Percentiles rank a stretch among this genome's conserved stretches.
These are phyloP conservation scores for Jackrogersella minutella DNA, from an alignment of 495 filamentous ascomycete species.

Conservation along the genomic window DNA sequence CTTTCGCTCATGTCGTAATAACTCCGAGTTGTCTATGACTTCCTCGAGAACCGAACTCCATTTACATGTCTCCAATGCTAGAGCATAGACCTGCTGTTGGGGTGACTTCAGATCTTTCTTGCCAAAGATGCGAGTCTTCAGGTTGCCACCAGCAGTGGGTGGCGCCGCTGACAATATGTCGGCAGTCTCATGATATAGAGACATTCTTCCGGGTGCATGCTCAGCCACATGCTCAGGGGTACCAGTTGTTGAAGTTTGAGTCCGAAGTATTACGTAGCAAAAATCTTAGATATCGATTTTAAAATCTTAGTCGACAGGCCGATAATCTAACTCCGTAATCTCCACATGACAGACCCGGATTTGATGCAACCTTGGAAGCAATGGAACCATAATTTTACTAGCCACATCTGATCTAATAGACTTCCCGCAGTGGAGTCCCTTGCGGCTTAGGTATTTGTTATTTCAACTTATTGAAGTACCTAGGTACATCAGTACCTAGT, in stretches of 20 bases:
- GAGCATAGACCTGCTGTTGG: conserved; percentile 83
- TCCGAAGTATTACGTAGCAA: too few relatives aligned
- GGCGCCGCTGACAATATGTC: conserved; percentile 68
- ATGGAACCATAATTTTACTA: not conserved
- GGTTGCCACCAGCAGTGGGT: conserved; percentile 69
- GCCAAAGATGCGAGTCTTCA: conserved; percentile 82
- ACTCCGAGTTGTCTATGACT: conserved; percentile 77
- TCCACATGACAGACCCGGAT: not conserved
- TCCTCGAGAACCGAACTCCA: conserved; percentile 87
- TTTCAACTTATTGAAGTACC: too few relatives aligned
- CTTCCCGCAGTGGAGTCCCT: too few relatives aligned
- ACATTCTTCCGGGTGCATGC: conserved; percentile 64
- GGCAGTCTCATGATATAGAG: conserved; percentile 93
- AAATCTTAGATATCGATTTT: conserved; percentile 1
- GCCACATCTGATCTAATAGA: not conserved
- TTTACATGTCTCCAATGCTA: conserved; percentile 85
- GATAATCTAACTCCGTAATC: conserved; percentile 4
- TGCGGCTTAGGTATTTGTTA: too few relatives aligned
- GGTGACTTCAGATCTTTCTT: conserved; percentile 74
- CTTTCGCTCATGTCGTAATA: conserved; percentile 81
- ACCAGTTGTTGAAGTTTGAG: too few relatives aligned
- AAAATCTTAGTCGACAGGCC: not conserved
- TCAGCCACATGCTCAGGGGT: conserved; percentile 18
- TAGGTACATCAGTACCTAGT: too few relatives aligned
- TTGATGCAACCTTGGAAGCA: not conserved